Evolutionary conservation across 2,329 filamentous ascomycete genomes (phyloP).

Genomic region (Monosporascus sp.): DNA sequence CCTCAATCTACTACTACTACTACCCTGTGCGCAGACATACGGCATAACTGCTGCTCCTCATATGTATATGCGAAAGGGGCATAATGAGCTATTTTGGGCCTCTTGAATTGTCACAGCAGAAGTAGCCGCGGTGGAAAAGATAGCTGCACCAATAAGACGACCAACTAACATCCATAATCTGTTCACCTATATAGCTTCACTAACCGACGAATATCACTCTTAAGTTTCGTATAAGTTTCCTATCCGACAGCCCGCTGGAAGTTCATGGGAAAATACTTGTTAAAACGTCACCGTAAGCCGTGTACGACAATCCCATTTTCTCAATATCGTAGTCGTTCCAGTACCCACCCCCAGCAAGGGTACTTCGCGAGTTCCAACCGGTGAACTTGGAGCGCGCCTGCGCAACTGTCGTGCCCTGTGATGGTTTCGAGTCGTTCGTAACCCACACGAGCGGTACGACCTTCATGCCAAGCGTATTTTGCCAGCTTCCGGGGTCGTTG

Average conservation of each 20-base stretch:
- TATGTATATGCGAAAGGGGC: too few species aligned
- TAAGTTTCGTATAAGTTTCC: neutral
- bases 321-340: slow-evolving; percentile 40
- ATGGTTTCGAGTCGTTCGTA: slow-evolving; percentile 35
- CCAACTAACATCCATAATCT: too few species aligned
- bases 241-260: neutral
- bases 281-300: slow-evolving; percentile 4
- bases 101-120: too few species aligned
- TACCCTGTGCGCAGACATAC: too few species aligned
- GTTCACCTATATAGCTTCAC: too few species aligned
- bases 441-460: slow-evolving; percentile 37
- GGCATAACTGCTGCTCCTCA: too few species aligned
- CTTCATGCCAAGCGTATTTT: slow-evolving; percentile 28
- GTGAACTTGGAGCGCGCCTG: slow-evolving; percentile 28
- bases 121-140: too few species aligned
- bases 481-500: slow-evolving; percentile 32
- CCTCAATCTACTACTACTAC: too few species aligned
- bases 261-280: slow-evolving; percentile 16
- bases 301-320: slow-evolving; percentile 33
- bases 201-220: neutral
- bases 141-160: too few species aligned
- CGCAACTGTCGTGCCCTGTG: slow-evolving; percentile 26
- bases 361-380: slow-evolving; percentile 20
- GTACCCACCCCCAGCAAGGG: slow-evolving; percentile 31
- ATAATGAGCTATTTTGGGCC: too few species aligned